Evolutionary conservation across 768 basidiomycete genomes (phyloP).

Genomic region (Podaxis carcinomalis): DNA sequence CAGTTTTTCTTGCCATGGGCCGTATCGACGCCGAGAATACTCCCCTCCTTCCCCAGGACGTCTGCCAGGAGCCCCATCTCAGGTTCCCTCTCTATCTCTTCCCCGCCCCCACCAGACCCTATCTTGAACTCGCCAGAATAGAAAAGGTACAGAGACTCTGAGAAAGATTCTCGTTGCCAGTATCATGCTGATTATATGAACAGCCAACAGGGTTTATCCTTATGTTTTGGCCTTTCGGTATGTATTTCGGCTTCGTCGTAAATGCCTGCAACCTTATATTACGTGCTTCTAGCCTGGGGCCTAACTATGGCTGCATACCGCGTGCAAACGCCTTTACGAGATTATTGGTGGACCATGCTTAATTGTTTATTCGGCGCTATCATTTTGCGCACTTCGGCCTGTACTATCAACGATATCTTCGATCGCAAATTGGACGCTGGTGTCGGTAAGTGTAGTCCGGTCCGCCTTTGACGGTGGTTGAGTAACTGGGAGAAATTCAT

Average conservation of each 20-base stretch:
- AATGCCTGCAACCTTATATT: not conserved
- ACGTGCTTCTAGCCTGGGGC: conserved; percentile 36
- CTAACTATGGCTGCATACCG: conserved; percentile 46
- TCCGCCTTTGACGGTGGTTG: not conserved
- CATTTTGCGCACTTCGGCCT: conserved; percentile 42
- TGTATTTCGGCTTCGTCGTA: not conserved
- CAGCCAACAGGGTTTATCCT: conserved; percentile 48
- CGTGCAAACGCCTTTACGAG: conserved; percentile 24
- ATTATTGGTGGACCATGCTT: conserved; percentile 27
- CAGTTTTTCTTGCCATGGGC: conserved; percentile 16
- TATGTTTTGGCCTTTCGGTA: conserved; percentile 54
- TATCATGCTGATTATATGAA: not conserved
- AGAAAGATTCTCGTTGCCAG: not conserved
- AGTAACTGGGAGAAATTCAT: not conserved
- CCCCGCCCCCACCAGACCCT: conserved; percentile 29
- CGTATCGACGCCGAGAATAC: conserved; percentile 18
- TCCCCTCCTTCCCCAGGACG: conserved; percentile 21
- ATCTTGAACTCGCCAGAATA: conserved; percentile 46
- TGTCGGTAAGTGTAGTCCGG: conserved; percentile 37
- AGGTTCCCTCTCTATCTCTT: conserved; percentile 31
- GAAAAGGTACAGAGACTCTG: conserved; percentile 35
- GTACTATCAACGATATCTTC: conserved; percentile 54
- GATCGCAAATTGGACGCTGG: conserved; percentile 49
- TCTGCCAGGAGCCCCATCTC: conserved; percentile 7
- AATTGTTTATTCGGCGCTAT: conserved; percentile 37